A percentile compares a stretch with the other conserved stretches of the same genome.
phyloP scores from a whole-genome alignment of 805 yeast species.

The Teunomyces barrocoloradensis region DNA sequence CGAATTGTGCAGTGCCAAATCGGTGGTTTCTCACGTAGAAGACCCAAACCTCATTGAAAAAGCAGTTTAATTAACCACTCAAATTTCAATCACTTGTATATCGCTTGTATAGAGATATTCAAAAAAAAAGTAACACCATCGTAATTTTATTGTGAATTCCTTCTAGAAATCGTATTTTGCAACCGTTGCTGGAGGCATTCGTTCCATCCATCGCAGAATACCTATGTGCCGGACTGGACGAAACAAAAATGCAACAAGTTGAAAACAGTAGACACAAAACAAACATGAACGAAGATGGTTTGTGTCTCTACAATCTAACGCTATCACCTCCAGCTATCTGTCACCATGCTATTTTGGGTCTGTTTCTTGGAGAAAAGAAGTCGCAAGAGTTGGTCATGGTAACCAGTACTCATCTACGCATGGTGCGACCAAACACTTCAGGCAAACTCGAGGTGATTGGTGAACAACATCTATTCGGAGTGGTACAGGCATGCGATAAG shows the following conservation, averaged over 20 bases:
- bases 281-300: slow-evolving; percentile 21
- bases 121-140: too few species aligned
- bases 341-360: slow-evolving; percentile 60
- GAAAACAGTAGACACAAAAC: neutral
- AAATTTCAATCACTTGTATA: too few species aligned
- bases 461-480: slow-evolving; percentile 53
- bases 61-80: neutral
- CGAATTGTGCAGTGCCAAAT: slow-evolving; percentile 26
- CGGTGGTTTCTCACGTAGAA: slow-evolving; percentile 7
- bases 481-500: slow-evolving; percentile 51
- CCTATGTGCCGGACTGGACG: neutral
- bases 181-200: neutral
- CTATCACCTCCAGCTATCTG: slow-evolving; percentile 59
- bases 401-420: slow-evolving; percentile 51
- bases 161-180: neutral
- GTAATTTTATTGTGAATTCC: neutral
- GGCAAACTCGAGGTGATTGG: slow-evolving; percentile 51
- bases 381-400: slow-evolving; percentile 64
- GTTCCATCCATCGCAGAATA: too few species aligned
- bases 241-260: too few species aligned
- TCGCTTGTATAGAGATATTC: too few species aligned
- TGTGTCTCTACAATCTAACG: slow-evolving; percentile 68
- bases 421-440: slow-evolving; percentile 51
- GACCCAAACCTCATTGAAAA: neutral
- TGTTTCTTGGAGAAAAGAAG: slow-evolving; percentile 52